Evolutionary conservation across 2,329 filamentous ascomycete genomes (phyloP).

Genomic region (Colletotrichum nymphaeae): DNA sequence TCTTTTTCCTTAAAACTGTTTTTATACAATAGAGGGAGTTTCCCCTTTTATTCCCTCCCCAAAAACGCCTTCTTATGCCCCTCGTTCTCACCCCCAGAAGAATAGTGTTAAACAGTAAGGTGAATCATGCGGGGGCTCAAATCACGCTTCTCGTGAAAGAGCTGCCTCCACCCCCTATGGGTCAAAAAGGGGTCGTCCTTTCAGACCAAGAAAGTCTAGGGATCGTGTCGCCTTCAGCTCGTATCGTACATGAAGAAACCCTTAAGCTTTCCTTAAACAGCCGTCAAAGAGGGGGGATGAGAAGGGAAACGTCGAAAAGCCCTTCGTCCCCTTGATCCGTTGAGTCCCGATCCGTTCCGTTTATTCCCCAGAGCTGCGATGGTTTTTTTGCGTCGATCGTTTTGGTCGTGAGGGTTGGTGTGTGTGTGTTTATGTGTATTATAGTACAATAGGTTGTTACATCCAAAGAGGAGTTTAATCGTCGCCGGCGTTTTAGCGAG

Average conservation of each 20-base stretch:
- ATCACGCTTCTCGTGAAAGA: neutral
- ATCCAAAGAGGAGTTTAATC: neutral
- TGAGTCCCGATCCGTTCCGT: neutral
- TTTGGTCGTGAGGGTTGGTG: neutral
- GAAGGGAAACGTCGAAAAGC: neutral
- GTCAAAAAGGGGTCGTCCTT: too few species aligned
- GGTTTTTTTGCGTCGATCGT: neutral
- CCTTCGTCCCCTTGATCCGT: neutral
- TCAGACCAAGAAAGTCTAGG: neutral
- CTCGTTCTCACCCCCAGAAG: neutral
- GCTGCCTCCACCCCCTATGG: too few species aligned
- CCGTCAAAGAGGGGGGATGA: neutral
- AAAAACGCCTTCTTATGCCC: neutral
- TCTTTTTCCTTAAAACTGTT: too few species aligned
- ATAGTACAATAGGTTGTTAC: neutral
- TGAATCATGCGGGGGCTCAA: too few species aligned
- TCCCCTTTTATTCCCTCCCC: neutral
- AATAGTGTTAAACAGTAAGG: neutral
- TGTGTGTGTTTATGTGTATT: neutral
- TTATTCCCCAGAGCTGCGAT: neutral
- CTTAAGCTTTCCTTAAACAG: neutral
- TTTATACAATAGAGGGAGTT: neutral
- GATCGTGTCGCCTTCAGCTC: neutral
- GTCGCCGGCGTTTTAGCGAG: neutral
- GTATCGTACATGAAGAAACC: neutral